Evolutionary conservation across 257 asterid species (phyloP), one percentile per base, ranked within the genome.

Genomic region (Ballota nigra): DNA sequence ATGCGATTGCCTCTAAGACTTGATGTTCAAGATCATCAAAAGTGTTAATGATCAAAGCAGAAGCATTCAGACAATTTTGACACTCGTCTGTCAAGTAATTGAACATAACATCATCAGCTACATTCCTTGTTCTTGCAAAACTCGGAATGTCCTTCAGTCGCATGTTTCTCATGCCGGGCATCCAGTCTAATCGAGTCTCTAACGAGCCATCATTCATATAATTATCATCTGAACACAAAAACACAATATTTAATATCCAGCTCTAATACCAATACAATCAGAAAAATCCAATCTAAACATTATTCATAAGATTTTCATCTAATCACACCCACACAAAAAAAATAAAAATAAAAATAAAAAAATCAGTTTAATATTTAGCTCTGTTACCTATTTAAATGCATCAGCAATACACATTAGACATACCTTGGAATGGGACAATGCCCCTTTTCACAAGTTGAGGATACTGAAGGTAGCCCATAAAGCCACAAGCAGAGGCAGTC

Each of bases 21-120:
- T 66, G 72, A 4, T 52, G 67, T 24, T 79, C 83, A 23, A 79
- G 68, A 11, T 58, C 78, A n/a, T 12, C 20, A 36, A 79, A 79
- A 19, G 83, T 79, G 72, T 79, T 75, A 56, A 79, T 8, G 66
- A 75, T 58, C n/a, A 79, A 41, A 7, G 75, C 80, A 15, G 74
- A 36, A 34, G 75, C 73, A 47, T 72, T 51, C 29, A 71, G 62
- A 64, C 45, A 53, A 49, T 66, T 68, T 12, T 68, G 70, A 4
- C 28, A 45, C 60, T 66, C 66, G 1, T 57, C 68, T 15, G 57
- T 2, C 41, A 58, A 5, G 34, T 57, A 65, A 12, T 77, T 67
- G 8, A 77, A 13, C 58, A 71, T 3, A 33, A 77, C 23, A 8
- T 77, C 81, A 8, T 77, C 66, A 1, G 29, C 29, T 13, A 47